Evolutionary conservation across 164 flowering plant genomes (phyloP), one percentile per base, ranked within the genome.

Genomic region (Litsea cubeba): DNA sequence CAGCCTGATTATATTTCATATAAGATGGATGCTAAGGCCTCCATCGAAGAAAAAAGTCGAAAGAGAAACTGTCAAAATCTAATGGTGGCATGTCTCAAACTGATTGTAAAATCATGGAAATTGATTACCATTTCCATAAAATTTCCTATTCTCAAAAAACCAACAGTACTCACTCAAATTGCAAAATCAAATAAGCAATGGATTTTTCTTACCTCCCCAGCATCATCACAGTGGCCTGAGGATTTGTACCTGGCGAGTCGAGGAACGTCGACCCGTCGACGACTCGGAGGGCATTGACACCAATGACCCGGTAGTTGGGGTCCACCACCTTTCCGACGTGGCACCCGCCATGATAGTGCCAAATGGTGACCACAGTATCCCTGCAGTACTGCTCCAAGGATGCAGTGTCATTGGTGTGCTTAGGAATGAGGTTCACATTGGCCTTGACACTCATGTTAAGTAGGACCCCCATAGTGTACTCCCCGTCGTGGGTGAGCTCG

Each of bases 301-400:
- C 79, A 14, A 76, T 40, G 1, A 76, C 75, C 46, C 64, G 8
- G 54, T 76, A 76, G 25, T 72, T 58, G 8, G 24, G 70, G 40
- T 76, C 79, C 58, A 76, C 79, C 28, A 95, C 98, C 69, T 49
- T 77, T 4, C 84, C 89, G 3, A 90, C 93, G 17, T 85, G 93
- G 74, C 97, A 91, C 0, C 97, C 97, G 28, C 98, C 97, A 79
- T 95, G 98, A 49, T 88, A 95, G 65, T 94, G 98, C 97, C 97
- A 94, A 12, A 94, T 90, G 24, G 94, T 90, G 86, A 87, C 79
- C 65, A 93, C 95, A 8, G 97, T 89, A 76, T 95, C 97, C 49
- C 54, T 82, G 69, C 98, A 95, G 51, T 79, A 95, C 76, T 91
- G 92, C 58, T 91, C 94, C 69, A 88, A 24, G 12, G 86, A 80